Evolutionary conservation across 495 filamentous ascomycete genomes (phyloP).

Genomic region (Neurospora cerealis): DNA sequence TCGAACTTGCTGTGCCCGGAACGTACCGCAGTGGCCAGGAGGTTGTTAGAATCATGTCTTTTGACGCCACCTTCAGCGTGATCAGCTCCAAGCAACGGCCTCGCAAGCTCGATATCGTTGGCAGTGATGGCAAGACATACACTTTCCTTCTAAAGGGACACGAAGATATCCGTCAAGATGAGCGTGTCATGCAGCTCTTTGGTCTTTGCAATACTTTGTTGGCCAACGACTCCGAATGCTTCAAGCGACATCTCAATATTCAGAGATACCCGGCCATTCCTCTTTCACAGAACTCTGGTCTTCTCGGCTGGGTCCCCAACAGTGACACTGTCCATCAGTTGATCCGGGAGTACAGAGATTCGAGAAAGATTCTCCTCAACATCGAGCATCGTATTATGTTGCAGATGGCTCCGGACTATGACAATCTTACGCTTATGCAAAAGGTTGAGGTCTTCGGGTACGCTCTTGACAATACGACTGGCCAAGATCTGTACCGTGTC

Average conservation of each 20-base stretch:
- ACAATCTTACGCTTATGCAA: conserved; percentile 97
- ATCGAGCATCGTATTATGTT: conserved; percentile 99
- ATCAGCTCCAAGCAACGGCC: conserved; percentile 96
- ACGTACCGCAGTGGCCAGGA: conserved; percentile 86
- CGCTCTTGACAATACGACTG: conserved; percentile 96
- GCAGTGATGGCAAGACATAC: conserved; percentile 78
- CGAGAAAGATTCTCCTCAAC: conserved; percentile 91
- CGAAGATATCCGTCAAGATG: conserved; percentile 96
- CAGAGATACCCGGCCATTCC: conserved; percentile 92
- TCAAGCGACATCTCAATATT: conserved; percentile 93
- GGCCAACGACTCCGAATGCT: conserved; percentile 83
- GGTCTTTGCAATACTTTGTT: conserved; percentile 92
- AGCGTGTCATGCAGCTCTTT: conserved; percentile 98
- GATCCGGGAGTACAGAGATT: conserved; percentile 95
- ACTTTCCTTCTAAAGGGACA: conserved; percentile 90
- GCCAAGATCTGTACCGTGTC: conserved; percentile 95
- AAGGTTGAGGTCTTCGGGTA: conserved; percentile 99
- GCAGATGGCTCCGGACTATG: conserved; percentile 98
- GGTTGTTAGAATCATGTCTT: conserved; percentile 75
- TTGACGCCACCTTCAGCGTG: conserved; percentile 80
- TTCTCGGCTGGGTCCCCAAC: conserved; percentile 96
- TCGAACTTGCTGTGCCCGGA: conserved; percentile 87
- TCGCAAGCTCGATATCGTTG: conserved; percentile 75
- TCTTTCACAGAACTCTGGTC: conserved; percentile 87
- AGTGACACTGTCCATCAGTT: conserved; percentile 93